Conservation (phyloP, 2,329 filamentous ascomycete genomes). For the Hymenotorrendiella dingleyae region DNA sequence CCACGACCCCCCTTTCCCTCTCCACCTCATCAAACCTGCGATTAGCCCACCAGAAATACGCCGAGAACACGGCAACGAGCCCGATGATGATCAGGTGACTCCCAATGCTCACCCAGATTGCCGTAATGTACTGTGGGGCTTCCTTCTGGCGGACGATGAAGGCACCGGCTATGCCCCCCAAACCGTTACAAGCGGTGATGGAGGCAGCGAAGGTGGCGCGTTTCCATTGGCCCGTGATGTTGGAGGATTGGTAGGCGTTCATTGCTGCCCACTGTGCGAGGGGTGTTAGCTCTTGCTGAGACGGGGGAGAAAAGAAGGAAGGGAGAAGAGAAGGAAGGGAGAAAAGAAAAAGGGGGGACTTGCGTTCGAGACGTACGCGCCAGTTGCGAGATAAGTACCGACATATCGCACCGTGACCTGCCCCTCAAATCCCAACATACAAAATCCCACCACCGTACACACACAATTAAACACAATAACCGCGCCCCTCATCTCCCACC, state of each 20-base stretch:
- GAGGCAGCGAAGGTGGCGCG: conserved; percentile 73
- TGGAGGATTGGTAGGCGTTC: conserved; percentile 81
- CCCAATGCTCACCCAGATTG: conserved; percentile 63
- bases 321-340: too few relatives aligned
- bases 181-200: conserved; percentile 69
- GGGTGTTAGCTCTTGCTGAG: neutral
- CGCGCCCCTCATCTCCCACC: conserved; percentile 37
- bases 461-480: conserved; percentile 29
- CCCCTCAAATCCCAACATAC: conserved; percentile 27
- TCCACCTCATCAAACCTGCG: conserved; percentile 40
- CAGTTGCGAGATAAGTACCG: conserved; percentile 44
- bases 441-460: conserved; percentile 26
- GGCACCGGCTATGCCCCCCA: conserved; percentile 73
- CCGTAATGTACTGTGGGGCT: conserved; percentile 57
- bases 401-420: conserved; percentile 28
- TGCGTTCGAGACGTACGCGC: conserved; percentile 66
- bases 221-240: conserved; percentile 86
- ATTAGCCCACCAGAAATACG: conserved; percentile 49
- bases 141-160: conserved; percentile 58
- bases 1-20: conserved; percentile 42
- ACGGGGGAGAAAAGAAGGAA: neutral
- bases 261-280: conserved; percentile 52
- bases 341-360: neutral
- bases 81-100: conserved; percentile 53
- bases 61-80: conserved; percentile 45